Evolutionary conservation across 768 basidiomycete genomes (phyloP), one percentile per base, ranked within the genome.

Genomic region (Leucocoprinus leucothites): DNA sequence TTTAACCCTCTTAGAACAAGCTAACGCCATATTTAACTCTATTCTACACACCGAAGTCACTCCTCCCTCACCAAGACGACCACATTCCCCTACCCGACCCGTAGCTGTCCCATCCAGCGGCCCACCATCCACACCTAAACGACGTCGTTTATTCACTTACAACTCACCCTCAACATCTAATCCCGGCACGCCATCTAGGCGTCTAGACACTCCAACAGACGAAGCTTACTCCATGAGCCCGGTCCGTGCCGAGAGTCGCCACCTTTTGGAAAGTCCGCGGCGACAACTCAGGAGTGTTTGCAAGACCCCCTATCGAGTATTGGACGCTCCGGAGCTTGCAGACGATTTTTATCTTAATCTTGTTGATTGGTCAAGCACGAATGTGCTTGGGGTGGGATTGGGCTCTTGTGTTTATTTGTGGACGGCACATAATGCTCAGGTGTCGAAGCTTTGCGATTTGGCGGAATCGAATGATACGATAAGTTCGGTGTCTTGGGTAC

Each of bases 331-430:
- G 0, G 95, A 98, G 53, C 83, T 99, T 11, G 93, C 94, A 25
- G 96, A 98, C 67, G 96, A 99, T 69, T 99, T 98, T 70, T 98
- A 99, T 65, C 87, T 99, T 59, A 98, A 98, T 65, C 80, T 98
- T 9, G 94, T 98, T 21, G 95, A 98, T 59, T 98, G 97, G 97
- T 92, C 90, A 2, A 89, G 86, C 51, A 95, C 91, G 3, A 98
- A 98, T 65, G 86, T 98, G 0, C 84, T 98, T 0, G 95, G 91
- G 2, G 97, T 98, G 7, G 96, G 95, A 2, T 79, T 99, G 6
- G 91, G 88, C 2, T 77, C 86, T 0, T 94, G 92, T 58, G 96
- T 99, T 11, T 99, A 99, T 66, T 84, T 98, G 1, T 99, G 97
- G 97, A 91, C 89, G 7, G 97, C 96, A 6, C 87, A 93, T 50